Base-by-base conservation (phyloP, 2,329 filamentous ascomycete genomes). In the Rachicladosporium sp. region DNA sequence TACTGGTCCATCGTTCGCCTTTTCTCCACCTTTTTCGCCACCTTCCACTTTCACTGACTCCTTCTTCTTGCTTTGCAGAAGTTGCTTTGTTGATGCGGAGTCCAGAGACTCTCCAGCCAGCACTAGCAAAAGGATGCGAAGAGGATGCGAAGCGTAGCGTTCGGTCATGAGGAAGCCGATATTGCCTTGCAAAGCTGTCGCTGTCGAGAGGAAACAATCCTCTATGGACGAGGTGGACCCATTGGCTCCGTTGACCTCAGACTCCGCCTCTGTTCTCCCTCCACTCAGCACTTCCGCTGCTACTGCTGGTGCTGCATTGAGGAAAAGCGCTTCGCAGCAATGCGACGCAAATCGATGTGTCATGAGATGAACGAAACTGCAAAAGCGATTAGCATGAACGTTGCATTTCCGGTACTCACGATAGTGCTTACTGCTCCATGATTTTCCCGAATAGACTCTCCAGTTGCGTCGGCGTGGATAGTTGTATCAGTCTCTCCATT, bases 341-440 rank as follows among this genome's bases (percentile, higher is more conserved):
- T 98, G 91, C 44, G 88, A 93, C 4, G 91, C 91, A 55, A 98
- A 98, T 11, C 91, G 82, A 64, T 98, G 91, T 58, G 93, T 88
- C 37, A 95, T 79, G 21, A 98, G 73, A 52, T 88, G 81, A 43
- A 89, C 68, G 62, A 96, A 93, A 62, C 70, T 74, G 50, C 5
- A 2, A 30, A 5, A 36, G 13, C 13, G 19, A 30, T 40, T 41
- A 40, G 38, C 33, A 40, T 11, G 32, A 8, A 33, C n/a, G 23
- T 8, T 34, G 32, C n/a, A 37, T 23, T 33, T 9, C 27, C 29
- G 13, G 10, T 11, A 12, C 7, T 3, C 27, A 29, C 10, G 6
- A 11, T 30, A 12, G 15, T 9, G 65, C 69, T 46, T 57, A 73
- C 70, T 96, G 84, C 29, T 82, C 80, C 12, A 71, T 78, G 59